phyloP scores from a whole-genome alignment of 768 basidiomycete genomes.

The Xerocomellus amylosporus region DNA sequence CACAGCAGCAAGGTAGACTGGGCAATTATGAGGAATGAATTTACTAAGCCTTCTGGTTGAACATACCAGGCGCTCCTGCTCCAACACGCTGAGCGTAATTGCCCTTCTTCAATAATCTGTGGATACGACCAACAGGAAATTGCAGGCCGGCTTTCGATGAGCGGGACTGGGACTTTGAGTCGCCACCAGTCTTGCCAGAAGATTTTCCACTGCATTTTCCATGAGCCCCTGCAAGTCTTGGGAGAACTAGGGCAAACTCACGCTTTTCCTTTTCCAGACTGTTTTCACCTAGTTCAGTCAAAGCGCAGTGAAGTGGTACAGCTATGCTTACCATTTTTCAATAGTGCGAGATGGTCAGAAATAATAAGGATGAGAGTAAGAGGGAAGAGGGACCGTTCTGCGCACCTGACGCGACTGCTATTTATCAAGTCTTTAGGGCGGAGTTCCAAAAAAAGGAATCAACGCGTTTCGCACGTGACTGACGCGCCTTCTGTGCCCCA shows the following conservation, averaged over 20 bases:
- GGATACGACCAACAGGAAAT: constrained; percentile 83
- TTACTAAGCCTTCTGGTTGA: not conserved
- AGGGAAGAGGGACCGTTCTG: constrained; percentile 4
- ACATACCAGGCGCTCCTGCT: constrained; percentile 62
- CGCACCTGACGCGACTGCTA: constrained; percentile 24
- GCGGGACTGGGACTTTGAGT: constrained; percentile 61
- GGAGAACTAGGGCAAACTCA: constrained; percentile 27
- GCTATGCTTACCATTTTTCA: constrained; percentile 33
- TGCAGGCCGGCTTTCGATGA: constrained; percentile 63
- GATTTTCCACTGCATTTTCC: constrained; percentile 41
- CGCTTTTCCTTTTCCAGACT: constrained; percentile 61
- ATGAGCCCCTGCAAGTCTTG: not conserved
- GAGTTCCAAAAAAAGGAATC: constrained; percentile 31
- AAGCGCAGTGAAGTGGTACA: not conserved
- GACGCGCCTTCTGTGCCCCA: constrained; percentile 23
- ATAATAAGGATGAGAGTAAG: constrained; percentile 19
- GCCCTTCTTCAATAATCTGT: constrained; percentile 69
- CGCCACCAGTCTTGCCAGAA: constrained; percentile 47
- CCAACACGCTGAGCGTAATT: constrained; percentile 73
- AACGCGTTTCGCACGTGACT: constrained; percentile 37
- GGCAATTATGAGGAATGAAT: not conserved
- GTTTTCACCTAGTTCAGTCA: constrained; percentile 12
- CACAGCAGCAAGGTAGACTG: constrained; percentile 82
- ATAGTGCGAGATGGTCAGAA: constrained; percentile 4
- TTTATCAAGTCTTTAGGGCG: constrained; percentile 32